Conservation (phyloP, 2,329 filamentous ascomycete species). For the Zymoseptoria tritici region DNA sequence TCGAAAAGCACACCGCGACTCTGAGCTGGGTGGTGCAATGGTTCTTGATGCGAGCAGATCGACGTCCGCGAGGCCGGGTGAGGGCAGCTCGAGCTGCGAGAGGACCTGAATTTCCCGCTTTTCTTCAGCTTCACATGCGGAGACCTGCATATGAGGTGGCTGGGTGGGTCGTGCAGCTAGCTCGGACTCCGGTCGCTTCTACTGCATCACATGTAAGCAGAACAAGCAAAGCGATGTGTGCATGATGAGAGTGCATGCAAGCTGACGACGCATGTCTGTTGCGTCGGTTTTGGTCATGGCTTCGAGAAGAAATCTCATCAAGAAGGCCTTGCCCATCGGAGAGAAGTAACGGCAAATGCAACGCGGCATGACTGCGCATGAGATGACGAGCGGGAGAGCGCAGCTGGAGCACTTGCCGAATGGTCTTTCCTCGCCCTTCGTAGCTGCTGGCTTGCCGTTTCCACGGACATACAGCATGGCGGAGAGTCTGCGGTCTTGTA, state of each 20-base stretch:
- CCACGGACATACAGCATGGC: too few species aligned
- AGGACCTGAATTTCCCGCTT: neutral
- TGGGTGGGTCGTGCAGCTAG: neutral
- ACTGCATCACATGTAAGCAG: neutral
- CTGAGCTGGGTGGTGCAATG: neutral
- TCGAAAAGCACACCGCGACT: neutral
- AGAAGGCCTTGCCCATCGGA: neutral
- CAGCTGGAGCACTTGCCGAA: neutral
- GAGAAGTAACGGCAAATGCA: neutral
- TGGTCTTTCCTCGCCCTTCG: neutral
- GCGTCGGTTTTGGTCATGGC: neutral
- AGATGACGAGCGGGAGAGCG: neutral
- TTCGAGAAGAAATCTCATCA: neutral
- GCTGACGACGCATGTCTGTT: neutral
- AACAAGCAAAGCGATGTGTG: neutral
- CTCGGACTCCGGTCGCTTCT: neutral
- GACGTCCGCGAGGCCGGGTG: too few species aligned
- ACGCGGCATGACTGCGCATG: neutral
- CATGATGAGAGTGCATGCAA: neutral
- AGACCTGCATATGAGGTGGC: neutral
- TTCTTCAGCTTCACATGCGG: neutral
- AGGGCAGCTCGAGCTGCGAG: neutral
- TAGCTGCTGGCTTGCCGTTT: neutral
- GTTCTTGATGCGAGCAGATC: too few species aligned
- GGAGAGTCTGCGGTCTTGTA: neutral